Base-by-base conservation (phyloP, 2,329 filamentous ascomycete species). In the Talaromyces sp. region DNA sequence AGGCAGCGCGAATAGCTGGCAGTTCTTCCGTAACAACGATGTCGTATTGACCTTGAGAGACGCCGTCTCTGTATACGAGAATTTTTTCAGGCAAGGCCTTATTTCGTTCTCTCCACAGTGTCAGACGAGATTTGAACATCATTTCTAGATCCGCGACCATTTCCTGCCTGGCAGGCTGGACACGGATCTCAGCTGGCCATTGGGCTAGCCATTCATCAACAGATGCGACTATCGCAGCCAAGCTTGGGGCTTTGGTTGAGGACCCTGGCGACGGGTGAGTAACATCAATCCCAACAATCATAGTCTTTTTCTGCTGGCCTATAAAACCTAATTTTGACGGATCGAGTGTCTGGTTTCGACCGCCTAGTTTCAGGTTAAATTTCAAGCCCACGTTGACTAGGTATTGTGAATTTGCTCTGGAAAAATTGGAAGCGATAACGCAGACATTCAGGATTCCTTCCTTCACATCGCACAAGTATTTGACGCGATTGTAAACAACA, bases 281-380 rank as follows among this genome's bases (percentile, higher is more conserved):
- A 0, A 97, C 92, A 72, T 97, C 93, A 69, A 95, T 89, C 0
- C 93, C 93, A 10, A 96, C 87, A 1, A 97, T 79, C 88, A 97
- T 97, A 0, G 92, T 96, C 70, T 88, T 88, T 1, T 85, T 86
- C 45, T 89, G 83, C 41, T 89, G 83, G 47, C 81, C 79, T 63
- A 93, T 77, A 0, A 92, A 81, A 0, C 82, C 83, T 5, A 89
- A 78, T 24, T 88, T 84, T 0, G 81, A 70, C 9, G 62, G 50
- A 10, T 68, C 67, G 0, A 96, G 79, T 16, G 77, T 78, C 73
- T 96, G 91, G 71, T 94, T 93, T 14, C 83, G 76, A 0, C 91
- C 90, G 1, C 90, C 90, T 33, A 87, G 82, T 76, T 95, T 96
- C 57, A 94, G 80, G 71, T 97, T 97, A 76, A 94, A 84, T 77